Evolutionary conservation across 2,329 filamentous ascomycete species (phyloP).

Genomic region (Canariomyces notabilis): DNA sequence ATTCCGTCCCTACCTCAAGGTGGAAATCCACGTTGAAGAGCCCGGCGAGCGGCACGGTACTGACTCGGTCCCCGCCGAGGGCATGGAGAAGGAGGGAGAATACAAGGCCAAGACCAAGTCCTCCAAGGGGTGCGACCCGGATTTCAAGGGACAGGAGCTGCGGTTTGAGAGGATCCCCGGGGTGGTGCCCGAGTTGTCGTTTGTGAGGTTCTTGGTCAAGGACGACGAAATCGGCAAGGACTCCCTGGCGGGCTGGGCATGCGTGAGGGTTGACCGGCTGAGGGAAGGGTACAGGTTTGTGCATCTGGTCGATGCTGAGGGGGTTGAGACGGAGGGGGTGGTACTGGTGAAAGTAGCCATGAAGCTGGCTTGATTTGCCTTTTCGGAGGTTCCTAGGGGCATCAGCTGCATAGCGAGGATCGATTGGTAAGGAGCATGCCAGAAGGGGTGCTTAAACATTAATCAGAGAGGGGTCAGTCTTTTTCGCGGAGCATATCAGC

Average conservation of each 20-base stretch:
- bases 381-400: not conserved
- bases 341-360: constrained; percentile 73
- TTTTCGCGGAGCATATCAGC: too few species aligned
- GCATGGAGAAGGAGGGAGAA: constrained; percentile 52
- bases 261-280: constrained; percentile 77
- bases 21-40: constrained; percentile 78
- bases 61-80: constrained; percentile 35
- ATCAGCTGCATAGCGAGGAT: not conserved
- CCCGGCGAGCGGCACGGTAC: constrained; percentile 42
- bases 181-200: constrained; percentile 64
- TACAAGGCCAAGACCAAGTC: constrained; percentile 52
- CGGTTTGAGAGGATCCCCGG: constrained; percentile 51
- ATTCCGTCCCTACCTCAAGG: constrained; percentile 77
- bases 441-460: too few species aligned
- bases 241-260: constrained; percentile 80
- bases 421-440: not conserved
- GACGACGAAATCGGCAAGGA: constrained; percentile 80
- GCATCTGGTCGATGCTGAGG: constrained; percentile 66
- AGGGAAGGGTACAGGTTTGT: constrained; percentile 72
- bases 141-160: constrained; percentile 56
- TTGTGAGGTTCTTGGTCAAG: constrained; percentile 78
- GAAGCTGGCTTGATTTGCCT: constrained; percentile 29
- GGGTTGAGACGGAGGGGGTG: constrained; percentile 56
- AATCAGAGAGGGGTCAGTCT: too few species aligned
- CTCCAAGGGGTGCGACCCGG: constrained; percentile 54